phyloP scores from a whole-genome alignment of 177 flowering plant species.

The Tripterygium wilfordii region DNA sequence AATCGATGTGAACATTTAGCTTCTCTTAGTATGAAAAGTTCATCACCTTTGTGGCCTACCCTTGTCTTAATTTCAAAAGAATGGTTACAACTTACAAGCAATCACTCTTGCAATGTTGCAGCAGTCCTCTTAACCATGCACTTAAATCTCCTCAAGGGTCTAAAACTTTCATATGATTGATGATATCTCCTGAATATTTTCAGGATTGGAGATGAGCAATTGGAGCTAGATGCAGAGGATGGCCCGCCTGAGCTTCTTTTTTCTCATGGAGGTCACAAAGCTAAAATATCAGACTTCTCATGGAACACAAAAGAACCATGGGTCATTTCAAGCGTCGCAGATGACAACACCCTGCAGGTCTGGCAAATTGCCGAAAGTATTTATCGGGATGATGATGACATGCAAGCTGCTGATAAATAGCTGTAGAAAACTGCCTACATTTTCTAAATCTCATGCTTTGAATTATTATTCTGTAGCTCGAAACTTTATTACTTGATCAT shows the following conservation, averaged over 20 bases:
- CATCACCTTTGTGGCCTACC: too few relatives aligned
- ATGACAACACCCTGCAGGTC: constrained; percentile 82
- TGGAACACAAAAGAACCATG: constrained; percentile 85
- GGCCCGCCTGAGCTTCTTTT: constrained; percentile 95
- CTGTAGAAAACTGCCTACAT: neutral
- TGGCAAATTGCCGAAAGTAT: constrained; percentile 90
- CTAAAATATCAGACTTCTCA: constrained; percentile 82
- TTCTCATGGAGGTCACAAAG: constrained; percentile 93
- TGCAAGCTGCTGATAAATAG: constrained; percentile 9
- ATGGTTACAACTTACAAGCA: too few relatives aligned
- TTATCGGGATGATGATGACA: constrained; percentile 51
- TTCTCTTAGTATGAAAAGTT: too few relatives aligned
- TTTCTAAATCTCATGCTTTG: too few relatives aligned
- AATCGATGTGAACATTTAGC: too few relatives aligned
- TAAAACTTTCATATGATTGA: too few relatives aligned
- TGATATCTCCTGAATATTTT: constrained; percentile 1
- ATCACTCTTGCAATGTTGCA: too few relatives aligned
- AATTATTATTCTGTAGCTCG: too few relatives aligned
- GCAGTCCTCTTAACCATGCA: too few relatives aligned
- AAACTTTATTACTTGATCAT: too few relatives aligned
- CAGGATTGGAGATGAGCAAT: constrained; percentile 94
- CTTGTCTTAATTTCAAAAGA: too few relatives aligned
- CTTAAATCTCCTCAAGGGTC: too few relatives aligned
- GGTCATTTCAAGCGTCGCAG: constrained; percentile 86
- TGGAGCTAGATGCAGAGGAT: constrained; percentile 84